Percentiles rank a stretch among this genome's conserved stretches.
phyloP scores from a whole-genome alignment of 768 basidiomycete species.

The Suillus subalutaceus region DNA sequence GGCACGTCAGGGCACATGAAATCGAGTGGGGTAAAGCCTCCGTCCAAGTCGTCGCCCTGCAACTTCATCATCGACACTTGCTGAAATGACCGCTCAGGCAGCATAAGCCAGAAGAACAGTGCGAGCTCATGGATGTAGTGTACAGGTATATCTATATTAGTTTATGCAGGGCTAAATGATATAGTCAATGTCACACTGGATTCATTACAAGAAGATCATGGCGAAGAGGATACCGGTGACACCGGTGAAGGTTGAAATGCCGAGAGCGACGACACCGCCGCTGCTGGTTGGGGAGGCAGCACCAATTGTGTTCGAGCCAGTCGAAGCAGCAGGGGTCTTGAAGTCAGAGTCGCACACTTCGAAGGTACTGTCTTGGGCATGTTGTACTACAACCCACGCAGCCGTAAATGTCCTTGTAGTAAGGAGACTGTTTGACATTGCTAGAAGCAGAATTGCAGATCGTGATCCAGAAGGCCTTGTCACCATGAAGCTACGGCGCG shows the following conservation, averaged over 20 bases:
- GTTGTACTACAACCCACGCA: too few relatives aligned
- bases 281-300: conserved; percentile 6
- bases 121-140: neutral
- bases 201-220: conserved; percentile 41
- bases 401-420: too few relatives aligned
- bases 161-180: neutral
- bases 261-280: conserved; percentile 26
- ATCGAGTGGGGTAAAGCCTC: conserved; percentile 94
- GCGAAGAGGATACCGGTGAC: conserved; percentile 39
- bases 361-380: too few relatives aligned
- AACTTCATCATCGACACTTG: too few relatives aligned
- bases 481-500: too few relatives aligned
- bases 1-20: conserved; percentile 95
- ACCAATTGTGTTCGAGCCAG: conserved; percentile 19
- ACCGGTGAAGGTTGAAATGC: conserved; percentile 34
- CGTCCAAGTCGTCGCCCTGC: conserved; percentile 74
- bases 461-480: too few relatives aligned
- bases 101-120: too few relatives aligned
- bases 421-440: too few relatives aligned
- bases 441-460: too few relatives aligned
- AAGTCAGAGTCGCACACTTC: too few relatives aligned
- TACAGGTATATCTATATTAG: neutral
- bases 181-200: neutral
- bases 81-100: too few relatives aligned
- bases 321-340: neutral